Evolutionary conservation across 140 eudicot genomes (phyloP), one percentile per base, ranked within the genome.

Genomic region (Oenanthe javanica): DNA sequence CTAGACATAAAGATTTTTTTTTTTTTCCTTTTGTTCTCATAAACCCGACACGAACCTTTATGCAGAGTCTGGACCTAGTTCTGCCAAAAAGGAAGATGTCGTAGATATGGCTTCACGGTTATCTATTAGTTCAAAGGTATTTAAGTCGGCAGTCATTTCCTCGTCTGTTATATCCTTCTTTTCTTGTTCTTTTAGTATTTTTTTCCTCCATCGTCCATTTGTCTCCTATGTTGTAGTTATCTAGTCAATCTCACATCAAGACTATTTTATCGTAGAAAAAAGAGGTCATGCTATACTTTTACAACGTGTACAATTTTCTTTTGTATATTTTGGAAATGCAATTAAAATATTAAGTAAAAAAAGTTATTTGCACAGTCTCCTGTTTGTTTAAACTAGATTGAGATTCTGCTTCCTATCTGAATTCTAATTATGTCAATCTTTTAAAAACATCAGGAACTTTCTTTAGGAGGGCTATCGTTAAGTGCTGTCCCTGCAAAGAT

Each of bases 91-190:
- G 86, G 92, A 90, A 73, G 89, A 90, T 78, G 86, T 85, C 38
- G 84, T 92, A 76, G 84, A 87, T 36, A 86, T 54, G 89, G 97
- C 95, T 63, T 85, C 97, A 64, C 92, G 97, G 64, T 79, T 93
- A 61, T 92, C 99, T 52, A 90, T 92, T 57, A 63, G 86, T 77
- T 90, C 99, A 82, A 95, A 90, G 99, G 99, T 94, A 72, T n/a
- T 38, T 76, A 31, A 67, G 57, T 55, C 15, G 15, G 11, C n/a
- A 19, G 13, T 27, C 66, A 51, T 55, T 61, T 59, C 63, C 19
- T 14, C 16, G 14, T 64, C 59, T 50, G n/a, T 75, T 48, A 18
- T 48, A 9, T 9, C 14, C 45, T 49, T 48, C 14, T 75, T 75
- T 75, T 14, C 16, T 43, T 31, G 10, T 42, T 75, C 51, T 74